Base-by-base conservation (phyloP, 805 yeast genomes). In the Saitoella complicata region DNA sequence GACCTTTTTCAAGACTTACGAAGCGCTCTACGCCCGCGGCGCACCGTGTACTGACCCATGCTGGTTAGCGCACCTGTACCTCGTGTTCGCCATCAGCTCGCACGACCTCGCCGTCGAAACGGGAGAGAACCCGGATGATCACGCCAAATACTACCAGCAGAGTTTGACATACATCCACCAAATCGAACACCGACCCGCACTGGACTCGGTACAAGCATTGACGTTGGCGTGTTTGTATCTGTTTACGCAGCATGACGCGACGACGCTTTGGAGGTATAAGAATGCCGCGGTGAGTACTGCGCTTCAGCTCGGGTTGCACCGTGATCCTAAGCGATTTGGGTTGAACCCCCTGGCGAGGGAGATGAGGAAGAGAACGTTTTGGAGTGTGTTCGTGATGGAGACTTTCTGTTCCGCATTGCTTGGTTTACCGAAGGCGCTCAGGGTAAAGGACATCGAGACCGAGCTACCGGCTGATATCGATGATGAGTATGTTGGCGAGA, bases 371-470 rank as follows among this genome's bases (percentile, higher is more conserved):
- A 72, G 82, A 34, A 61, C 83, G 37, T 86, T 86, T 53, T 86
- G 95, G 95, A 76, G 84, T 50, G 72, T 78, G 39, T 85, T 82
- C 59, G 69, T 77, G 31, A 66, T 86, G 50, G 95, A 86, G 58
- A 70, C 76, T 2, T 82, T 82, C 55, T 67, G 83, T 30, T 75
- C 88, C 2, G 69, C 82, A 48, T 77, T 77, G 47, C 62, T 85
- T 41, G 95, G 95, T 40, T 82, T 83, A 36, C 95, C 95, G 4
- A 66, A 93, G 50, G 62, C 84, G 41, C 61, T 85, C 31, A 80
- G 80, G 54, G 94, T 83, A 56, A 75, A 73, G 54, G 93, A 83
- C 58, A 75, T 85, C 42, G 93, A 84, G 58, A 84, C 94, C 66
- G 87, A 88, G 1, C 62, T 81, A 53, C 95, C 95, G 5, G 29